Conservation (phyloP, 768 basidiomycete genomes). For the Lepiota subincarnata region DNA sequence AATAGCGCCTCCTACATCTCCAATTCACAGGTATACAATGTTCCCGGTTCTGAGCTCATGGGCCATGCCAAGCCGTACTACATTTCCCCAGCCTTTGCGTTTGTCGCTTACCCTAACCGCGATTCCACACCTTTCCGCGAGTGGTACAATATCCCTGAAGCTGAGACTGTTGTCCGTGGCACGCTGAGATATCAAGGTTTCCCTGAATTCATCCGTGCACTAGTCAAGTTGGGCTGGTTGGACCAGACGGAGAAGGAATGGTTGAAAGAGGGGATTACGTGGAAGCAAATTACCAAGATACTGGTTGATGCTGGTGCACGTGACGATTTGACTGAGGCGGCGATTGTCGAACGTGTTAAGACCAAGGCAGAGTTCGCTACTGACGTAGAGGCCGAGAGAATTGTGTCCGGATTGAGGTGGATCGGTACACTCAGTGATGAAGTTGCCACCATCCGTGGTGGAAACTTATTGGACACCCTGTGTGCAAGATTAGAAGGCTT, state of each 20-base stretch:
- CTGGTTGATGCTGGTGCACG: constrained; percentile 64
- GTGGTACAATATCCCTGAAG: constrained; percentile 91
- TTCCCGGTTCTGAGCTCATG: constrained; percentile 87
- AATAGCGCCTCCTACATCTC: constrained; percentile 84
- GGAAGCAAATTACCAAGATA: constrained; percentile 80
- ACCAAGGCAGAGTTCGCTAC: constrained; percentile 70
- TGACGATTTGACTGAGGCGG: constrained; percentile 38
- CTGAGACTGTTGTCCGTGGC: constrained; percentile 87
- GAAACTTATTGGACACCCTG: constrained; percentile 89
- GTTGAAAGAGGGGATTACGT: constrained; percentile 70
- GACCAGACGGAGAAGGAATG: constrained; percentile 73
- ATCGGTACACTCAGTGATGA: constrained; percentile 86
- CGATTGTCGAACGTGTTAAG: constrained; percentile 71
- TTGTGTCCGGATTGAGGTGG: constrained; percentile 89
- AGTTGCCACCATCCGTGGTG: constrained; percentile 55
- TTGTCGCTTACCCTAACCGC: constrained; percentile 96
- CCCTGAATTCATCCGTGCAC: constrained; percentile 87
- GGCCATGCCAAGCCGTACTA: constrained; percentile 86
- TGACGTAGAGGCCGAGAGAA: constrained; percentile 64
- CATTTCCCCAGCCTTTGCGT: constrained; percentile 92
- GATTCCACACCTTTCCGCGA: constrained; percentile 89
- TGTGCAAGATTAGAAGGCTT: constrained; percentile 86
- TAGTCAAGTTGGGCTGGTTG: constrained; percentile 87
- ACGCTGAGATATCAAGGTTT: constrained; percentile 95
- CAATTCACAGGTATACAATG: constrained; percentile 55